phyloP scores from a whole-genome alignment of 495 filamentous ascomycete species.

The Podospora appendiculata region DNA sequence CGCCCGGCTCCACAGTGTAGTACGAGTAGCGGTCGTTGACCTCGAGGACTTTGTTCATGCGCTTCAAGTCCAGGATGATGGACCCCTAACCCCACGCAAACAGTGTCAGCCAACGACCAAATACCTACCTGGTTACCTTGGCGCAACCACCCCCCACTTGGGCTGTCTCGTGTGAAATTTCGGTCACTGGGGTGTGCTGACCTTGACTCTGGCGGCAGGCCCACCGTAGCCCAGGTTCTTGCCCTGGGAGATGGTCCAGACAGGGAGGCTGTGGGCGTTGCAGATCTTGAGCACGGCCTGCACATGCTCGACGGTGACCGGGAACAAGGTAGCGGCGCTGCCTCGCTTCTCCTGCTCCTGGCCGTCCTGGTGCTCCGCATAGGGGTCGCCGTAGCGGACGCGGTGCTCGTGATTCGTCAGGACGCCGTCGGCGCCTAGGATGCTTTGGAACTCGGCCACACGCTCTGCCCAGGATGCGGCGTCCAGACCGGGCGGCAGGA shows the following conservation, averaged over 20 bases:
- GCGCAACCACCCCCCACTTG: too few species aligned
- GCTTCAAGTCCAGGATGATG: too few species aligned
- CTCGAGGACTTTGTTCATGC: constrained; percentile 39
- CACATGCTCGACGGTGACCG: not conserved
- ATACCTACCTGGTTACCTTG: too few species aligned
- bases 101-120: too few species aligned
- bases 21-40: constrained; percentile 43
- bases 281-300: not conserved
- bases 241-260: not conserved
- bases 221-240: constrained; percentile 41
- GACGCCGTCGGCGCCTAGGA: not conserved
- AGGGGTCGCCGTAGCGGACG: not conserved
- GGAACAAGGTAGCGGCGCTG: not conserved
- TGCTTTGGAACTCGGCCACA: not conserved
- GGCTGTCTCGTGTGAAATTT: too few species aligned
- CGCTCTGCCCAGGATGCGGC: not conserved
- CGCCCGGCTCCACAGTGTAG: constrained; percentile 44
- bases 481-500: too few species aligned
- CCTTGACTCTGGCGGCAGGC: constrained; percentile 26
- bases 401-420: not conserved
- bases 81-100: too few species aligned
- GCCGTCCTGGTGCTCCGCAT: not conserved
- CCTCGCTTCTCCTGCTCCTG: not conserved
- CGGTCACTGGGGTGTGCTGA: not conserved
- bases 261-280: not conserved